Base-by-base conservation (phyloP, 345 rosid genomes). In the Stellera chamaejasme region DNA sequence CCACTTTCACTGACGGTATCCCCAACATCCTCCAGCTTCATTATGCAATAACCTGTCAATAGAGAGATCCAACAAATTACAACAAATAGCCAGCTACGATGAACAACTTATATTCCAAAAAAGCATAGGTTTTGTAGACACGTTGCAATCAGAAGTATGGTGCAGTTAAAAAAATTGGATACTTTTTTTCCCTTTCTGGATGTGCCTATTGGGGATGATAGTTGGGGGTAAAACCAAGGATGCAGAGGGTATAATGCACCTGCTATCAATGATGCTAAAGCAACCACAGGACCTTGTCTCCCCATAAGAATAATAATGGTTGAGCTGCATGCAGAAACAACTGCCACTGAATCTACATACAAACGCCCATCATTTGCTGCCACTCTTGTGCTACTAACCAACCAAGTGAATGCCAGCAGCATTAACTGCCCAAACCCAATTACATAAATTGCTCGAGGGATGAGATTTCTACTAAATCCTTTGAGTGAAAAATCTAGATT, bases 1-100 rank as follows among this genome's bases (percentile, higher is more conserved):
- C 57, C 45, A 64, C 58, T 58, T 48, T 65, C 77, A 57, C 64
- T 60, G 48, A 50, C 27, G 23, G 48, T 56, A 50, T 64, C 69
- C 14, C 73, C 91, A 39, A 74, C 42, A 52, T 70, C 80, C 27
- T 69, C 84, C 68, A 93, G 77, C 74, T 72, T 84, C 71, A 56
- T 60, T 48, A 93, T 84, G 80, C 97, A 93, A 72, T 82, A 86
- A 32, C 97, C 97, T 93, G 76, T 51, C 39, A 65, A 64, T n/a
- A 62, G 13, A 58, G 47, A 52, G 55, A 51, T 32, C 23, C 5
- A 9, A 48, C 54, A 54, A 10, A 15, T 56, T 66, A 63, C 55
- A 48, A 63, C 55, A 48, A 62, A 59, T 46, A 48, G 42, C 55
- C 15, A 58, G 50, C 41, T 43, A 23, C 4, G 15, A 43, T 5